Conservation (phyloP, 768 basidiomycete genomes). For the Termitomyces sp. region DNA sequence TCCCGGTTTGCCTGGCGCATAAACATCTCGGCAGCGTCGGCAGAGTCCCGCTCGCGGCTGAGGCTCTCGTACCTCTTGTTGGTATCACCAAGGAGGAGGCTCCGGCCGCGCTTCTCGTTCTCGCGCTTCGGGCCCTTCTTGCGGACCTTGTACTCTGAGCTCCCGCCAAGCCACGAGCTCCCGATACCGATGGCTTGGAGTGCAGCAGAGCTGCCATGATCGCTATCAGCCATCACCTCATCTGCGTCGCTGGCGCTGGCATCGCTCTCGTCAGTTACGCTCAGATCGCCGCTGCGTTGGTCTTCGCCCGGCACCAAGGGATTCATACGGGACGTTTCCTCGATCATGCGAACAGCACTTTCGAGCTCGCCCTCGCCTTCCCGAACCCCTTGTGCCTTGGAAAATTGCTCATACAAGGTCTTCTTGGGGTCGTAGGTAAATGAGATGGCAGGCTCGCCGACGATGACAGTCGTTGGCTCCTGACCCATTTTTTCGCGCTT, state of each 20-base stretch:
- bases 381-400: conserved; percentile 33
- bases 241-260: conserved; percentile 17
- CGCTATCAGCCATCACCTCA: conserved; percentile 17
- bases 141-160: conserved; percentile 84
- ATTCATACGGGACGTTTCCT: conserved; percentile 17
- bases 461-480: conserved; percentile 71
- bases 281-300: conserved; percentile 12
- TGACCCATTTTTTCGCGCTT: conserved; percentile 91
- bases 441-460: conserved; percentile 79
- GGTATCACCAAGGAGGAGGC: conserved; percentile 9
- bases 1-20: conserved; percentile 55
- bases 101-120: conserved; percentile 27
- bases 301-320: not conserved
- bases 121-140: conserved; percentile 51
- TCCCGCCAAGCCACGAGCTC: conserved; percentile 79
- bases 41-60: conserved; percentile 20
- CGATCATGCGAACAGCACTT: conserved; percentile 26
- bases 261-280: conserved; percentile 21
- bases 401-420: conserved; percentile 88
- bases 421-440: conserved; percentile 87
- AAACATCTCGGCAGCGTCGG: conserved; percentile 67
- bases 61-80: conserved; percentile 16
- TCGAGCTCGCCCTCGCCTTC: conserved; percentile 38
- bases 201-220: conserved; percentile 11
- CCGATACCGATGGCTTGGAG: conserved; percentile 36